Evolutionary conservation across 2,329 filamentous ascomycete species (phyloP).

Genomic region (Aspergillus phoenicis): DNA sequence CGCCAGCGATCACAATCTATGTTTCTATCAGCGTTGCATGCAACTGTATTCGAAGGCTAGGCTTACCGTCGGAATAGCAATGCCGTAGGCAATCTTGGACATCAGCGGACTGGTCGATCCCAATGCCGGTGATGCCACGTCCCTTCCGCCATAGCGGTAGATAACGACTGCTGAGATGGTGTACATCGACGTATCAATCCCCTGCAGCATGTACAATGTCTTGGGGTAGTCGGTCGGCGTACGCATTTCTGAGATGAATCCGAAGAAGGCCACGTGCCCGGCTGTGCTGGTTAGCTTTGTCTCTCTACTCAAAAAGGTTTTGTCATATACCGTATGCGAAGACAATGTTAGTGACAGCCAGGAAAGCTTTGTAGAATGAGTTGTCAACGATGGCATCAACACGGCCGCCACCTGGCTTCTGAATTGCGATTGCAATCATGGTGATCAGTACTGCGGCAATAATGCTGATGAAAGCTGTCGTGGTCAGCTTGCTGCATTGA

Average conservation of each 20-base stretch:
- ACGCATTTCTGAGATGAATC: slow-evolving; percentile 66
- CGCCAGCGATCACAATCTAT: slow-evolving; percentile 66
- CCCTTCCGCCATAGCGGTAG: slow-evolving; percentile 65
- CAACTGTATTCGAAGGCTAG: slow-evolving; percentile 7
- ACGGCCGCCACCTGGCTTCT: slow-evolving; percentile 42
- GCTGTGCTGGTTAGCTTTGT: slow-evolving; percentile 17
- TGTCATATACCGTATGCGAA: slow-evolving; percentile 61
- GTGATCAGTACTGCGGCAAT: slow-evolving; percentile 62
- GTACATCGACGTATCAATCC: slow-evolving; percentile 65
- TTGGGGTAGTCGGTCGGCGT: slow-evolving; percentile 63
- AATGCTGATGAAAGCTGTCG: slow-evolving; percentile 61
- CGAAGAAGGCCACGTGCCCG: slow-evolving; percentile 68
- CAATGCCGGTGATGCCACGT: slow-evolving; percentile 66
- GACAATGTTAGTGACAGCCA: slow-evolving; percentile 67
- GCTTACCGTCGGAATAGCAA: slow-evolving; percentile 63
- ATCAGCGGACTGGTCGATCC: slow-evolving; percentile 60
- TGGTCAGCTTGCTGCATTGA: background rate
- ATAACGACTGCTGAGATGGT: slow-evolving; percentile 66
- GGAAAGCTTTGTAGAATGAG: slow-evolving; percentile 58
- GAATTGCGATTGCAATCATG: slow-evolving; percentile 65
- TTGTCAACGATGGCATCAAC: slow-evolving; percentile 42
- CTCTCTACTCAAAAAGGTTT: background rate
- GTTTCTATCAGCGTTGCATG: background rate
- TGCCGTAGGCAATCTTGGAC: slow-evolving; percentile 66
- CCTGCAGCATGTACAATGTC: slow-evolving; percentile 63